Evolutionary conservation across 106 monocot species (phyloP), one percentile per base, ranked within the genome.

Genomic region (Posidonia australis): DNA sequence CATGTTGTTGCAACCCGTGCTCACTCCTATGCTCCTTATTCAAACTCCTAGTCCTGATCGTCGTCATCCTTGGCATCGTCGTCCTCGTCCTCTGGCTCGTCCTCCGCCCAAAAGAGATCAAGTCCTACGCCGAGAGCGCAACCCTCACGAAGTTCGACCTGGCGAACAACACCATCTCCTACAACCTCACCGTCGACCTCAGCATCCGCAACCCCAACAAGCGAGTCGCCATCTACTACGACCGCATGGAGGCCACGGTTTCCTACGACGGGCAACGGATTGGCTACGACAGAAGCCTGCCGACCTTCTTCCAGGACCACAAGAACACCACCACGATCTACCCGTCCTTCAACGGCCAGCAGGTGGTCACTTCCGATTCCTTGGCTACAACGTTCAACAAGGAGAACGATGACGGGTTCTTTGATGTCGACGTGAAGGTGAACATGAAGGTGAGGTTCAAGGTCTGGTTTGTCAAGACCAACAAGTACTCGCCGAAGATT

Each of bases 151-250:
- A 13, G 21, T 76, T 76, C 68, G 18, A 44, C 44, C 62, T 76
- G 62, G 31, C 54, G 2, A 49, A 58, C 65, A 45, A 54, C 73
- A 49, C 18, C 55, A 45, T 79, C 51, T 77, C 23, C 23, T 92
- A 85, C 80, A 69, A 88, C 42, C 92, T 88, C 65, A 46, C 71
- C 62, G 46, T 83, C 17, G 24, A 56, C 74, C 36, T 93, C 64
- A 63, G 72, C 64, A 59, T 93, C 62, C 75, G 85, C 17, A 93
- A 93, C 85, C 92, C 78, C 14, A 93, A 93, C 80, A 51, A 65
- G 63, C 54, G 72, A n/a, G 71, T 93, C 45, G 77, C 71, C 46
- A 42, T 94, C 77, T 80, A 89, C 76, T 89, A 84, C 77, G 86
- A 89, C 77, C 64, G 51, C 21, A 10, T 84, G 53, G 77, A 84